phyloP scores from a whole-genome alignment of 139 green algal genomes.

The Ettlia oleoabundans region DNA sequence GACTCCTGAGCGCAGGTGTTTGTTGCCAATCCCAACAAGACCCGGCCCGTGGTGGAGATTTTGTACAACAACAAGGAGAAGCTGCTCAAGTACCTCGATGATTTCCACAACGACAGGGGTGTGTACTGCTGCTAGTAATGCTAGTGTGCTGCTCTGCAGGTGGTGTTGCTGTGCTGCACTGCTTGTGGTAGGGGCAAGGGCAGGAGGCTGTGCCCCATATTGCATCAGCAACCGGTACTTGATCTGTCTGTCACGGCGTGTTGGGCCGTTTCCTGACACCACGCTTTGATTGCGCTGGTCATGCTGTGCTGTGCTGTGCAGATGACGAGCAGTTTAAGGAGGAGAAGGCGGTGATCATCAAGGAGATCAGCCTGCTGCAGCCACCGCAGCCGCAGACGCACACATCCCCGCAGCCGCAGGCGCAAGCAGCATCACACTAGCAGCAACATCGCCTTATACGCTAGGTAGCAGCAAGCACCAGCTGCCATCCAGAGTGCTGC shows the following conservation, averaged over 20 bases:
- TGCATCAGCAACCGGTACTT: no score
- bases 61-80: slow-evolving; percentile 90
- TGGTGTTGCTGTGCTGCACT: background rate
- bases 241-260: no score
- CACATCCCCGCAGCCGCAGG: background rate
- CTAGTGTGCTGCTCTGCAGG: background rate
- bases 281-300: no score
- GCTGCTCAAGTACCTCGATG: slow-evolving; percentile 89
- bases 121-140: slow-evolving; percentile 4
- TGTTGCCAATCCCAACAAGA: slow-evolving; percentile 96
- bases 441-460: no score
- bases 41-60: slow-evolving; percentile 80
- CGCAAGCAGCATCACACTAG: background rate
- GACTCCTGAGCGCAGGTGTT: slow-evolving; percentile 73
- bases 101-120: slow-evolving; percentile 93
- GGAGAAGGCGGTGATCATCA: slow-evolving; percentile 91
- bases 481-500: no score
- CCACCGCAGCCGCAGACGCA: background rate
- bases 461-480: no score
- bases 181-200: background rate
- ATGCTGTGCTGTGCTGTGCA: slow-evolving; percentile 1
- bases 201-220: no score
- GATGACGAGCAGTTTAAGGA: slow-evolving; percentile 90
- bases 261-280: no score
- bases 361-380: slow-evolving; percentile 73